Percentiles rank a stretch among this genome's conserved stretches.
Evolutionary conservation across 1,284 basidiomycete species (phyloP).

Genomic region (Tremellales sp.): DNA sequence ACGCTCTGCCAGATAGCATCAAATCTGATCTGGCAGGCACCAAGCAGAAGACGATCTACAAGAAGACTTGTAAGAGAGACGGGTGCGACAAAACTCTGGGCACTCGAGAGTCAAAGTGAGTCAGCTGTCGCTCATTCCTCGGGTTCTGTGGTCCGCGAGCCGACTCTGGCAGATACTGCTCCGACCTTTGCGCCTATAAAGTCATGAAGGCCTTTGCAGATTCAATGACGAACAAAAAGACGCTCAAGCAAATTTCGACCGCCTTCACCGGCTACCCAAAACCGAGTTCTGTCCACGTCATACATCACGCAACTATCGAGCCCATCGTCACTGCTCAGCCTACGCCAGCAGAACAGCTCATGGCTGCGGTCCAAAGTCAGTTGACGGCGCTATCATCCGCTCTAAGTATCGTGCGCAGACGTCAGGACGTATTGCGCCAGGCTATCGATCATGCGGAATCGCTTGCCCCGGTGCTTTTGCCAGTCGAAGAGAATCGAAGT

Average conservation of each 20-base stretch:
- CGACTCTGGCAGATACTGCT: slow-evolving; percentile 34
- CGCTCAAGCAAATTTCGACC: slow-evolving; percentile 18
- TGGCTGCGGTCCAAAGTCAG: slow-evolving; percentile 11
- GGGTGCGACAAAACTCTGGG: slow-evolving; percentile 33
- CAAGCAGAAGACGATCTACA: slow-evolving; percentile 28
- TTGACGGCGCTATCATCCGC: slow-evolving; percentile 9
- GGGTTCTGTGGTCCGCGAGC: not conserved
- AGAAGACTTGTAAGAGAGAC: slow-evolving; percentile 34
- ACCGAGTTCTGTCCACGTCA: slow-evolving; percentile 19
- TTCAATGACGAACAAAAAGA: slow-evolving; percentile 28
- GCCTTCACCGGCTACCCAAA: slow-evolving; percentile 26
- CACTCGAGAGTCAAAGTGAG: slow-evolving; percentile 36
- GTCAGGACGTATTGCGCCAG: slow-evolving; percentile 23
- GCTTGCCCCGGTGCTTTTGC: not conserved
- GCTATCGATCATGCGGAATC: slow-evolving; percentile 24
- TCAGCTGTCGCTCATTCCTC: too few species aligned
- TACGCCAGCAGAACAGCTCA: not conserved
- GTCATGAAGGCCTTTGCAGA: slow-evolving; percentile 26
- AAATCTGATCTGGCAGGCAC: slow-evolving; percentile 19
- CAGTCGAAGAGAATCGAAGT: slow-evolving; percentile 3
- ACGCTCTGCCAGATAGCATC: not conserved
- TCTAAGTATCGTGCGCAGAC: slow-evolving; percentile 21
- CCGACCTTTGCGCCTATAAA: slow-evolving; percentile 32
- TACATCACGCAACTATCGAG: slow-evolving; percentile 12
- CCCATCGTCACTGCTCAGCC: not conserved